Base-by-base conservation (phyloP, 2,329 filamentous ascomycete species). In the Trichoderma sp. region DNA sequence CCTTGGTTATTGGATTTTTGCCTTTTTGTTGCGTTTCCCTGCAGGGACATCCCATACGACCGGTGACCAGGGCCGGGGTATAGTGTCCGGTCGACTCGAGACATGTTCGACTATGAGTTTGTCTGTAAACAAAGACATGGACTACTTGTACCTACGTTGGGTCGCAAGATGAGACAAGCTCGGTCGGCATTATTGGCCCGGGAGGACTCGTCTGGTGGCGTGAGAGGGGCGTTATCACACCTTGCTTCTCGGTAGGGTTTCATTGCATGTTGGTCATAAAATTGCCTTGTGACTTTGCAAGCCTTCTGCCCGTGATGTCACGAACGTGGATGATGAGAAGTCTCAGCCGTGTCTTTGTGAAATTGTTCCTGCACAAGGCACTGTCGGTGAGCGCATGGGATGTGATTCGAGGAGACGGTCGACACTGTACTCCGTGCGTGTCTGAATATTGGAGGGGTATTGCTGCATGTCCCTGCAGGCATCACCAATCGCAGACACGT, bases 381-480 rank as follows among this genome's bases (percentile, higher is more conserved):
- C 41, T 65, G 14, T 62, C 69, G 69, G 69, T 73, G 69, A 56
- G 60, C 59, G 31, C 41, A 64, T 65, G 69, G 69, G 12, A 63
- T 65, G 4, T 56, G 60, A 73, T 73, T 73, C 60, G 69, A 65
- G 29, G 59, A 24, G 41, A n/a, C 24, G 18, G 62, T 24, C 63
- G 21, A 63, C 38, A 24, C n/a, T 29, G 69, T 24, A 38, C 29
- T 53, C 27, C 59, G 38, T 18, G n/a, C 35, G 59, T 35, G 60
- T 65, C 33, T 50, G 14, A 12, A 35, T 71, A 56, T 63, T 50
- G 56, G 38, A 27, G 60, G 18, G 60, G 59, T 27, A 18, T 29
- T 64, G 59, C 69, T 64, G 69, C 69, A 65, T 56, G 41, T 63
- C n/a, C 68, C 59, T 63, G 68, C 68, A 63, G 11, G 38, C 67